Evolutionary conservation across 129 eudicot genomes (phyloP).

Genomic region (Rutidosis leptorrhynchoides): DNA sequence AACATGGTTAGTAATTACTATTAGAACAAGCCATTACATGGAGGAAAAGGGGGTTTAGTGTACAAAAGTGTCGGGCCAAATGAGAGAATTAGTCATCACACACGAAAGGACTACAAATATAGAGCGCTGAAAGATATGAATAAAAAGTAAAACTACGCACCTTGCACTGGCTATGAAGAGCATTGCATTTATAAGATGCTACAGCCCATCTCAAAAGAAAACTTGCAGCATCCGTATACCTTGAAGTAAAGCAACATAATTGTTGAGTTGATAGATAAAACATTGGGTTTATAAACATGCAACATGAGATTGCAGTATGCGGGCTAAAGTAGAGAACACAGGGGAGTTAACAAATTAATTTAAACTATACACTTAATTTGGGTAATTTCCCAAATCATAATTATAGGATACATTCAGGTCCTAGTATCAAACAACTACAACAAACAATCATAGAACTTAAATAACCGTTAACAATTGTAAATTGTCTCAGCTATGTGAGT

Average conservation of each 20-base stretch:
- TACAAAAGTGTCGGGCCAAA: neutral
- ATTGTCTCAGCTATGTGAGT: neutral
- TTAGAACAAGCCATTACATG: neutral
- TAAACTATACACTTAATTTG: neutral
- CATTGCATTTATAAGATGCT: slow-evolving; percentile 84
- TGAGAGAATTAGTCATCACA: neutral
- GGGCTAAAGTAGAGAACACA: neutral
- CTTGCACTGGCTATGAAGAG: slow-evolving; percentile 95
- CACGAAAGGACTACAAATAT: slow-evolving; percentile 8
- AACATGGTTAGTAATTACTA: slow-evolving; percentile 3
- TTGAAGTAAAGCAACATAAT: slow-evolving; percentile 26
- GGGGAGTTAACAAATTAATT: neutral
- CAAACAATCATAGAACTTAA: slow-evolving; percentile 12
- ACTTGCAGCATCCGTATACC: slow-evolving; percentile 87
- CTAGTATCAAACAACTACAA: neutral
- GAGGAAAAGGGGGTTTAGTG: neutral
- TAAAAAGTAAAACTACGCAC: slow-evolving; percentile 28
- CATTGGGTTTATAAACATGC: neutral
- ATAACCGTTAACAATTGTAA: neutral
- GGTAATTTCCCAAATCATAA: neutral
- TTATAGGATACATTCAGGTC: slow-evolving; percentile 6
- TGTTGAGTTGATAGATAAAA: neutral
- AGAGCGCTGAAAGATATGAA: slow-evolving; percentile 12
- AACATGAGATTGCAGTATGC: neutral
- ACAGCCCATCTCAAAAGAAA: slow-evolving; percentile 70